Base-by-base conservation (phyloP, 768 basidiomycete genomes). In the Mycena rebaudengoi region DNA sequence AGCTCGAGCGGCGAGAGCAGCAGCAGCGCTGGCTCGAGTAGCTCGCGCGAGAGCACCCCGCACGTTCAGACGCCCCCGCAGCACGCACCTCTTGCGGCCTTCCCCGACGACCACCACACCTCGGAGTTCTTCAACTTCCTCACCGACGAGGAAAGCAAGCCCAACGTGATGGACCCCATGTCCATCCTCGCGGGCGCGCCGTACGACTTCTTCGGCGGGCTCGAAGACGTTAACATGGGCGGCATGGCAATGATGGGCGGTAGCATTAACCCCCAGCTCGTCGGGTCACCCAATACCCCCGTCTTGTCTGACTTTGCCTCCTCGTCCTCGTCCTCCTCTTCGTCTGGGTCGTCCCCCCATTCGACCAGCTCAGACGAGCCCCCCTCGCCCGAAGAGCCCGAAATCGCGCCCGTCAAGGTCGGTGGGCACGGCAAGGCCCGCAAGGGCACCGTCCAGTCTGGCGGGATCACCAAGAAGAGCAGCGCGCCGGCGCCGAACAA, bases 211-310 rank as follows among this genome's bases (percentile, higher is more conserved):
- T 72, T 85, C 52, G 70, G 77, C 65, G 72, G 70, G 51, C 65
- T 68, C 40, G 71, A 76, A 54, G 71, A 72, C 51, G 70, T 77
- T 56, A 70, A 43, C 30, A 32, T 18, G 7, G 28, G 21, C 33
- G 33, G 53, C 26, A 16, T 26, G 35, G 23, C n/a, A 18, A 54
- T 37, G 41, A 43, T 55, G 53, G 44, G 69, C 57, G 53, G 65
- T 12, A 79, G 74, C 45, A 94, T 94, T 72, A 90, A 94, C 73
- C 92, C 92, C 0, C 89, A 90, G 73, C 87, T 93, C 55, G 88
- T 93, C 59, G 88, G 82, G 39, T 89, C 90, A 0, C 89, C 90
- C 5, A 74, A 88, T 30, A 21, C 70, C 1, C 44, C 48, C 33
- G 68, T 73, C 4, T 79, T 53, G 70, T 69, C 74, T 64, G 77